These are phyloP conservation scores for Beta macrorhiza DNA, from an alignment of 179 eudicot species.

Conservation along the genomic window DNA sequence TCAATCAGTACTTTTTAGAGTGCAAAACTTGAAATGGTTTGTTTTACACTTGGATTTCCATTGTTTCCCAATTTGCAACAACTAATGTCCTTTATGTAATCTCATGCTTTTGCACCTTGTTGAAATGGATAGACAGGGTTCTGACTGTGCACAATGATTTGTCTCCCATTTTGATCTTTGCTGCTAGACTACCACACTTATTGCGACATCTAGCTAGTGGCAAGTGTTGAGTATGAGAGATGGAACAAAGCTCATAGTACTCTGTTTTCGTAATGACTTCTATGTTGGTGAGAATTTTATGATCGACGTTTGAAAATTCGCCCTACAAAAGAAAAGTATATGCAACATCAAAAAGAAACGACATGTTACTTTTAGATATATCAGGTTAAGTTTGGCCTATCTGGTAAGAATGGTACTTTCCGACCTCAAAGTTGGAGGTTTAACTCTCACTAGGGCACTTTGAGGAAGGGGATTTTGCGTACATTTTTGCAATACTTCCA, in stretches of 20 bases:
- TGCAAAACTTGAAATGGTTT: slow-evolving; percentile 5
- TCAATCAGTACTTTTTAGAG: slow-evolving; percentile 8
- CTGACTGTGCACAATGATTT: slow-evolving; percentile 31
- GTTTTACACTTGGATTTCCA: slow-evolving; percentile 40
- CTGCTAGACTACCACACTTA: slow-evolving; percentile 6
- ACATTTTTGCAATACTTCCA: no score
- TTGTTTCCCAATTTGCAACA: slow-evolving; percentile 36
- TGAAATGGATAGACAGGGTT: slow-evolving; percentile 23
- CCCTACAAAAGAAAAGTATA: no score
- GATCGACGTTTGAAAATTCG: no score
- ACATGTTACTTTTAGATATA: no score
- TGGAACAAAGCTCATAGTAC: not conserved
- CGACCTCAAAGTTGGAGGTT: no score
- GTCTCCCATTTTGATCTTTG: slow-evolving; percentile 30
- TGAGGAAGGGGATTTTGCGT: no score
- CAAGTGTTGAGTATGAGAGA: not conserved
- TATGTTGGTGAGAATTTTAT: no score
- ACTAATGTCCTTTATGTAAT: slow-evolving; percentile 31
- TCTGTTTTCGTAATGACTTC: no score
- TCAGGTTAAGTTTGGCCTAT: no score
- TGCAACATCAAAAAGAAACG: no score
- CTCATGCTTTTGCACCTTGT: slow-evolving; percentile 30
- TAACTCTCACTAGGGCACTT: no score
- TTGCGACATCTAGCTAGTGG: slow-evolving; percentile 7
- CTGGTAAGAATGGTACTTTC: no score